Evolutionary conservation across 371 early-diverging fungal species (phyloP).

Genomic region (Coemansia sp.): DNA sequence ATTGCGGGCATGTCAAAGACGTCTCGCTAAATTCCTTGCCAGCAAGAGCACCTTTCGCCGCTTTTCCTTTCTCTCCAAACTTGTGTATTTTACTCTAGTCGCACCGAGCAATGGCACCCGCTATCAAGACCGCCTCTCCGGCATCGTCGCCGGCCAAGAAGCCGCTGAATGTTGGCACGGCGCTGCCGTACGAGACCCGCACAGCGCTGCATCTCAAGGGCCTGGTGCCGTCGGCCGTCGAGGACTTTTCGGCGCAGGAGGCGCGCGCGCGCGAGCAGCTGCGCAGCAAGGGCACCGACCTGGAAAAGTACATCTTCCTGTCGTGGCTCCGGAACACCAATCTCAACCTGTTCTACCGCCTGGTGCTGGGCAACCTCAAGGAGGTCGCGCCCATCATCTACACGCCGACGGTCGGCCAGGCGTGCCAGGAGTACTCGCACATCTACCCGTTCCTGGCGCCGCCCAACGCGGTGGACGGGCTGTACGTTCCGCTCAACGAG

Average conservation of each 20-base stretch:
- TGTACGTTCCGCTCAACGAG: conserved; percentile 79
- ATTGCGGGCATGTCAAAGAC: background rate
- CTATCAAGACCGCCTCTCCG: conserved; percentile 23
- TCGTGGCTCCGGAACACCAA: conserved; percentile 75
- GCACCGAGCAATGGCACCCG: conserved; percentile 33
- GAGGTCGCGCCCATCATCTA: conserved; percentile 82
- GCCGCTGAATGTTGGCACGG: conserved; percentile 36
- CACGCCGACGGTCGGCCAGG: conserved; percentile 91
- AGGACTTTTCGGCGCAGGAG: conserved; percentile 69
- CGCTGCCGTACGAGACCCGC: conserved; percentile 55
- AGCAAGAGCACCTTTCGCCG: background rate
- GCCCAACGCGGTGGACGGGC: conserved; percentile 72
- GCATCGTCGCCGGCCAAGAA: conserved; percentile 25
- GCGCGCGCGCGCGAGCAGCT: conserved; percentile 69
- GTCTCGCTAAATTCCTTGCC: background rate
- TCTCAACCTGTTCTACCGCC: conserved; percentile 74
- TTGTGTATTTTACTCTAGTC: conserved; percentile 7
- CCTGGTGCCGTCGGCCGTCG: conserved; percentile 71
- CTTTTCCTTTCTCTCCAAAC: background rate
- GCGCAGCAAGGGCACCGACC: conserved; percentile 58
- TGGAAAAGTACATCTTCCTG: conserved; percentile 85
- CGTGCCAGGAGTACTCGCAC: conserved; percentile 85
- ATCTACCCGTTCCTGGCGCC: conserved; percentile 68
- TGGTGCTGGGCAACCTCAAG: conserved; percentile 73
- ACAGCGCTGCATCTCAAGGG: conserved; percentile 62